Conservation (phyloP, 495 filamentous ascomycete species). For the Cenococcum geophilum region DNA sequence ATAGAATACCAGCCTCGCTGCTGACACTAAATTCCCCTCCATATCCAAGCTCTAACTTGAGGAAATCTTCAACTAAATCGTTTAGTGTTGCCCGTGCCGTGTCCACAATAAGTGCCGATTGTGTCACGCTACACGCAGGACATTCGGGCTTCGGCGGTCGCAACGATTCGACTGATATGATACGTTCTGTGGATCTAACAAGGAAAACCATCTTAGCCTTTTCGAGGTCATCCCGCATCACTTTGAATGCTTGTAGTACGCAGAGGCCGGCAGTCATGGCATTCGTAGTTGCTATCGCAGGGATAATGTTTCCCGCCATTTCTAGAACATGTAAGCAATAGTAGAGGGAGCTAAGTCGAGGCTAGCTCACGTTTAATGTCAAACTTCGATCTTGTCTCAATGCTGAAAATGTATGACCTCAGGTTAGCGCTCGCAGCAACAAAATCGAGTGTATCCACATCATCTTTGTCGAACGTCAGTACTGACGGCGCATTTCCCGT, state of each 20-base stretch:
- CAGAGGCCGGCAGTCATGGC: slow-evolving; percentile 92
- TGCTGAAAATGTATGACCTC: slow-evolving; percentile 75
- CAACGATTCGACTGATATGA: slow-evolving; percentile 70
- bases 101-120: slow-evolving; percentile 61
- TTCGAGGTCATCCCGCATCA: slow-evolving; percentile 65
- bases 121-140: slow-evolving; percentile 69
- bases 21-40: slow-evolving; percentile 74
- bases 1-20: slow-evolving; percentile 66
- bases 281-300: slow-evolving; percentile 96
- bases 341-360: neutral
- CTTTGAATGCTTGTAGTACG: slow-evolving; percentile 89
- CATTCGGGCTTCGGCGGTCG: slow-evolving; percentile 74
- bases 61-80: slow-evolving; percentile 69
- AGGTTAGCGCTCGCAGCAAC: slow-evolving; percentile 87
- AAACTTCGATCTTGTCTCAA: slow-evolving; percentile 84
- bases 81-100: slow-evolving; percentile 68
- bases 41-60: slow-evolving; percentile 67
- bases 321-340: slow-evolving; percentile 42
- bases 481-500: slow-evolving; percentile 50
- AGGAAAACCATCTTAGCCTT: slow-evolving; percentile 65
- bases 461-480: slow-evolving; percentile 93
- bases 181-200: slow-evolving; percentile 58
- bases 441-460: slow-evolving; percentile 91
- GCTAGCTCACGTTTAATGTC: slow-evolving; percentile 72
- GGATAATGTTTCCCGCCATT: slow-evolving; percentile 99